These are phyloP conservation scores for Amanita muscaria DNA, from an alignment of 768 basidiomycete species.

Conservation along the genomic window DNA sequence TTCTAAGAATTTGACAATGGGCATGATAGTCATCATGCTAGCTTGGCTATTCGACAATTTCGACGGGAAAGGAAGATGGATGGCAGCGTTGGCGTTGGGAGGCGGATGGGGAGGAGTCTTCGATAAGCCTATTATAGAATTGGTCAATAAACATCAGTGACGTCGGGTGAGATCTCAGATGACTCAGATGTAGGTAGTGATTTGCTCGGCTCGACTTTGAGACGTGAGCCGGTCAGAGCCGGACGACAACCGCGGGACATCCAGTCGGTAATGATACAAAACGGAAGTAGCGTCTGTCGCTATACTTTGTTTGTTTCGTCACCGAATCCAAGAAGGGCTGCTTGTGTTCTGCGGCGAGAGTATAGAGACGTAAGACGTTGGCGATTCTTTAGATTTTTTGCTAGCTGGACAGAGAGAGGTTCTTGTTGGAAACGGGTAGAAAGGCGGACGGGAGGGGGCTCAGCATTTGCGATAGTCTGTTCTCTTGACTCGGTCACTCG, in stretches of 20 bases:
- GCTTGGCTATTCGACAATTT: slow-evolving; percentile 47
- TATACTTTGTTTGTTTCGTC: slow-evolving; percentile 86
- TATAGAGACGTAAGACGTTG: slow-evolving; percentile 70
- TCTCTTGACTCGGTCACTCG: slow-evolving; percentile 88
- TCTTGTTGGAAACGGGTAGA: slow-evolving; percentile 1
- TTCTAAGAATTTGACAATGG: slow-evolving; percentile 63
- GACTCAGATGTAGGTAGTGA: no score
- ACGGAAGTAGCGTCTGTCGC: slow-evolving; percentile 86
- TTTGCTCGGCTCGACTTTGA: no score
- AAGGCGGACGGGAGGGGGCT: not conserved
- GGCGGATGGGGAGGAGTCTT: slow-evolving; percentile 60
- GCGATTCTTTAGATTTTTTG: slow-evolving; percentile 80
- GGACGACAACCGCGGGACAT: slow-evolving; percentile 93
- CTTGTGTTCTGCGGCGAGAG: slow-evolving; percentile 80
- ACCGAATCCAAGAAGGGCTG: slow-evolving; percentile 90
- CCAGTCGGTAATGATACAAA: slow-evolving; percentile 97
- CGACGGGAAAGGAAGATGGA: slow-evolving; percentile 71
- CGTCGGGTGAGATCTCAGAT: no score
- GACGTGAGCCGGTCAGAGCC: slow-evolving; percentile 93
- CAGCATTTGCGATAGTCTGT: slow-evolving; percentile 83
- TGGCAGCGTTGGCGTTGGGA: slow-evolving; percentile 60
- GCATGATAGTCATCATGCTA: slow-evolving; percentile 50
- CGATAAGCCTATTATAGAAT: no score
- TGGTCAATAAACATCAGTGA: no score
- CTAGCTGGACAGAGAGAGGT: slow-evolving; percentile 63